Evolutionary conservation across 2,329 filamentous ascomycete genomes (phyloP).

Genomic region (Parasarocladium wereldwijsianum): DNA sequence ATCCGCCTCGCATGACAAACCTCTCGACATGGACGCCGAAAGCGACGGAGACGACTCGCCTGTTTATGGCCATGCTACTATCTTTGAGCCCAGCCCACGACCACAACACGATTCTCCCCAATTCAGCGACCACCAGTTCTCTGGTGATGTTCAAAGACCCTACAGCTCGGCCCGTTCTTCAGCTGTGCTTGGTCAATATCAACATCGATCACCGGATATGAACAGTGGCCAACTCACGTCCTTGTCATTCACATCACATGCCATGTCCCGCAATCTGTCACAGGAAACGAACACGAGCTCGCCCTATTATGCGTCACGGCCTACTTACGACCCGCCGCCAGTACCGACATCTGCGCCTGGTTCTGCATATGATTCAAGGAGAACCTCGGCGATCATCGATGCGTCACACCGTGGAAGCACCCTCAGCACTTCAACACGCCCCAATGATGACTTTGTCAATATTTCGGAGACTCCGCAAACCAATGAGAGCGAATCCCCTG

Average conservation of each 20-base stretch:
- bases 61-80: conserved; percentile 17
- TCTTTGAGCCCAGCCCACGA: conserved; percentile 12
- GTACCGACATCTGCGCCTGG: conserved; percentile 24
- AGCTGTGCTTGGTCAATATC: conserved; percentile 9
- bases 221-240: conserved; percentile 36
- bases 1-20: conserved; percentile 13
- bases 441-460: conserved; percentile 29
- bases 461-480: conserved; percentile 29
- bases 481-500: conserved; percentile 29
- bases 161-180: conserved; percentile 11
- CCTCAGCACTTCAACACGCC: conserved; percentile 26
- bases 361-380: conserved; percentile 23
- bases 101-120: not conserved
- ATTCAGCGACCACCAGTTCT: too few species aligned
- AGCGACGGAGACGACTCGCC: conserved; percentile 14
- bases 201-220: conserved; percentile 32
- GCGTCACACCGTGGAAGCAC: conserved; percentile 24
- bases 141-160: conserved; percentile 2
- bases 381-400: conserved; percentile 25
- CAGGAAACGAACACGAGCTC: conserved; percentile 15
- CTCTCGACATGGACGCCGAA: too few species aligned
- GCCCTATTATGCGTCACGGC: conserved; percentile 19
- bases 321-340: conserved; percentile 36
- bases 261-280: conserved; percentile 1
- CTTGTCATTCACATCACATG: conserved; percentile 26